phyloP scores from a whole-genome alignment of 345 rosid species.

The Lumnitzera littorea region DNA sequence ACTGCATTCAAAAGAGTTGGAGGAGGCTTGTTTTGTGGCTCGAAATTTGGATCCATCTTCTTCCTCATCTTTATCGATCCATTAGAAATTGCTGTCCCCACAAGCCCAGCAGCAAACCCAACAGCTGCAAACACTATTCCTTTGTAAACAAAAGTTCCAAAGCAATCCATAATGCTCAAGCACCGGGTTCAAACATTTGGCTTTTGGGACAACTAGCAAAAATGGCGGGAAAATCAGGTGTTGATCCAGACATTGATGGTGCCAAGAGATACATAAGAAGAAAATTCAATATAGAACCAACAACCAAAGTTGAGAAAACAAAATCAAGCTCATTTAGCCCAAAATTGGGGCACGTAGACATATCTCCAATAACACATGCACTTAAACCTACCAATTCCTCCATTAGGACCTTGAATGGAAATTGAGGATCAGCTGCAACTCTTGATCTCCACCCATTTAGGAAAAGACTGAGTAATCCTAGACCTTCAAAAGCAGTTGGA shows the following conservation, averaged over 20 bases:
- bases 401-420: conserved; percentile 93
- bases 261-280: conserved; percentile 90
- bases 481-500: conserved; percentile 12
- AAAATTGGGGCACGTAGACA: conserved; percentile 96
- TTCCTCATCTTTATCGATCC: conserved; percentile 83
- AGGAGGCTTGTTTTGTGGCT: conserved; percentile 87
- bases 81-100: conserved; percentile 73
- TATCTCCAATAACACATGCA: conserved; percentile 84
- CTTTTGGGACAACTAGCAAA: conserved; percentile 76
- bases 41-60: conserved; percentile 88
- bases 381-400: conserved; percentile 90
- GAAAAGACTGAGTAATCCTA: conserved; percentile 59
- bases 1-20: conserved; percentile 73
- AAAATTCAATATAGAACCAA: conserved; percentile 84
- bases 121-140: conserved; percentile 82
- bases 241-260: conserved; percentile 42
- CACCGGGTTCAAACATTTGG: conserved; percentile 89
- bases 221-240: conserved; percentile 51
- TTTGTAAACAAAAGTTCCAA: conserved; percentile 76
- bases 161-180: conserved; percentile 40
- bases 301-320: conserved; percentile 84
- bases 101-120: conserved; percentile 90
- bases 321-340: conserved; percentile 93
- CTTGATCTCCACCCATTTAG: conserved; percentile 83
- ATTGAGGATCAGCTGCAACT: conserved; percentile 91